Evolutionary conservation across 176 grass and related monocot species (phyloP), one percentile per base, ranked within the genome.

Genomic region (Pharus latifolius): DNA sequence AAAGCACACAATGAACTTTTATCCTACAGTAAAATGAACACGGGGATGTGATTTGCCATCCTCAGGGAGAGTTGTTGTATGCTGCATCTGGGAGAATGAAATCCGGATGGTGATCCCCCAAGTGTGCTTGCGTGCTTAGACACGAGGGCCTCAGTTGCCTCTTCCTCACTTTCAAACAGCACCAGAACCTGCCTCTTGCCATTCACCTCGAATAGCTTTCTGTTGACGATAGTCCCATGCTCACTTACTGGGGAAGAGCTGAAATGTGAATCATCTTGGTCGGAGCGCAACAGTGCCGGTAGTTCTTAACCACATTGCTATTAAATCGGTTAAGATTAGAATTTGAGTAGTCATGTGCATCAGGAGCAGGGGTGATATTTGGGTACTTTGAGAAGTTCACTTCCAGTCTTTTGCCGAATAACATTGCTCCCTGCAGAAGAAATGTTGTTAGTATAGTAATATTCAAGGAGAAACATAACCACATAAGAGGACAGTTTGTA

Each of bases 211-310:
- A 99, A 95, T 35, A 99, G 70, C 73, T 87, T 94, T 1, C 72
- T 88, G 85, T 88, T 88, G 17, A 99, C 29, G 20, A 99, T 69
- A 46, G 56, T 43, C 16, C 96, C 96, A 9, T 94, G 84, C 38
- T 99, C 96, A 51, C 82, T 67, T n/a, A 98, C 70, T 90, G 90
- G 2, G 95, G 79, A 17, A 99, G 84, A n/a, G 90, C 88, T 25
- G 95, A 99, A 56, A 94, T 62, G 59, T 94, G 90, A 75, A 99
- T 94, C 72, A 92, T 94, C 68, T 93, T 99, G 25, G 95, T 99
- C 23, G 95, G 95, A 23, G 87, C 51, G 32, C 90, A 94, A 58
- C 90, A 99, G 65, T 99, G 89, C 6, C 82, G 72, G 81, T 94
- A 95, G 69, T 99, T 91, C 76, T 99, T 94, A 15, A 87, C 84